Evolutionary conservation across 139 green algal species (phyloP).

Genomic region (Yamagishiella unicocca): DNA sequence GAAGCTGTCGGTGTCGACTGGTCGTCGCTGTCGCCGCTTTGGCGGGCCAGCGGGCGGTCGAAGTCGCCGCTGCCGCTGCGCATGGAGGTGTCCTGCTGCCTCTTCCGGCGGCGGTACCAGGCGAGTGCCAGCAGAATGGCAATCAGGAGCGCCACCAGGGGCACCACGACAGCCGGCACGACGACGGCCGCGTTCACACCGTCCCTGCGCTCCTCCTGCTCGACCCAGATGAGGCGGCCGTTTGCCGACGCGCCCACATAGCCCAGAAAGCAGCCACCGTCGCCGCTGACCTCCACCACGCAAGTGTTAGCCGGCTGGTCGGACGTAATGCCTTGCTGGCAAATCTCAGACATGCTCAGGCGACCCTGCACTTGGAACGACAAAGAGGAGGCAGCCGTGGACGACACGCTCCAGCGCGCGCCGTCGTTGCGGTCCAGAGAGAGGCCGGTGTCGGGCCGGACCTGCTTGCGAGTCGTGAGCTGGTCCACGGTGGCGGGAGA

Average conservation of each 20-base stretch:
- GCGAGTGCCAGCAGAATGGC: not conserved
- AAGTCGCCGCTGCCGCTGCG: slow-evolving; percentile 6
- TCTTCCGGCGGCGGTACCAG: slow-evolving; percentile 31
- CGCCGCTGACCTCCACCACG: slow-evolving; percentile 40
- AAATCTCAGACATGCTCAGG: slow-evolving; percentile 19
- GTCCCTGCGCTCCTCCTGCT: not conserved
- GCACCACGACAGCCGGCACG: slow-evolving; percentile 43
- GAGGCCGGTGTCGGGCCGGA: not conserved
- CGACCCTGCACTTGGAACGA: slow-evolving; percentile 38
- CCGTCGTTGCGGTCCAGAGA: slow-evolving; percentile 24
- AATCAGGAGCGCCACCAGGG: slow-evolving; percentile 10
- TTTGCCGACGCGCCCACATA: not conserved
- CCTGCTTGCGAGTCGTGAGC: not conserved
- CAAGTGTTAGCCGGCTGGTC: slow-evolving; percentile 32
- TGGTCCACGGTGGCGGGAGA: slow-evolving; percentile 11
- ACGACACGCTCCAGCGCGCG: slow-evolving; percentile 13
- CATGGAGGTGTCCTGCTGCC: not conserved
- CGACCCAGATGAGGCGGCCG: slow-evolving; percentile 20
- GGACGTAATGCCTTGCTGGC: slow-evolving; percentile 32
- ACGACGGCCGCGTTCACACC: not conserved
- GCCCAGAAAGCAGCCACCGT: slow-evolving; percentile 36
- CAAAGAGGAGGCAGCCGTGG: not conserved
- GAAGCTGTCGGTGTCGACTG: slow-evolving; percentile 19
- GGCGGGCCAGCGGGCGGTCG: not conserved
- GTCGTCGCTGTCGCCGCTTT: slow-evolving; percentile 35